Percentiles rank a stretch among this genome's conserved stretches.
Conservation (phyloP, 192 early-diverging fungal genomes). For the Dimargaris xerosporica region DNA sequence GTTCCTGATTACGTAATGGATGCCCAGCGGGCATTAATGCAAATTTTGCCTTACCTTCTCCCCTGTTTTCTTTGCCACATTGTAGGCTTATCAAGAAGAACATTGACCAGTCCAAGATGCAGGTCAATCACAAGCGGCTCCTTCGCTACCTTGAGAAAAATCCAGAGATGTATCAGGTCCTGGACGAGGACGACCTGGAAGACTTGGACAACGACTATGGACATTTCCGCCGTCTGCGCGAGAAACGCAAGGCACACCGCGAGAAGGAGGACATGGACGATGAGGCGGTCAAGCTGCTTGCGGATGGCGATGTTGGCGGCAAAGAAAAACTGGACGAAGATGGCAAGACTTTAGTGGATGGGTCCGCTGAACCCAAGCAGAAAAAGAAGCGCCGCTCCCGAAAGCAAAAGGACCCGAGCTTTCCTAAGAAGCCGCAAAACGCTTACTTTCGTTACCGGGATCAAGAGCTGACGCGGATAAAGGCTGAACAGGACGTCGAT, state of each 20-base stretch:
- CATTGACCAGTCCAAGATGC: background rate
- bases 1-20: too few species aligned
- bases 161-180: background rate
- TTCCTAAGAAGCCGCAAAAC: slow-evolving; percentile 30
- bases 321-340: background rate
- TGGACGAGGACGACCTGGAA: slow-evolving; percentile 1
- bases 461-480: slow-evolving; percentile 25
- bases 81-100: too few species aligned
- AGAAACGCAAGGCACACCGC: background rate
- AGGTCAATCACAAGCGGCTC: background rate
- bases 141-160: slow-evolving; percentile 1
- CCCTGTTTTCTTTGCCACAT: too few species aligned
- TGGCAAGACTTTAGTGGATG: background rate
- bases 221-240: background rate
- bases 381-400: slow-evolving; percentile 14
- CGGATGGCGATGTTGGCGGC: background rate
- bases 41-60: too few species aligned
- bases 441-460: slow-evolving; percentile 33
- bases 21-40: too few species aligned
- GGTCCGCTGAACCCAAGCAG: background rate
- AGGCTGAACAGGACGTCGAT: slow-evolving; percentile 20
- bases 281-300: background rate
- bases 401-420: slow-evolving; percentile 26
- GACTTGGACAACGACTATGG: background rate
- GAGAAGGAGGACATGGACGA: background rate